Percentiles rank a stretch among this genome's conserved stretches.
Conservation (phyloP, 2,329 filamentous ascomycete genomes). For the Penicillium sp. region DNA sequence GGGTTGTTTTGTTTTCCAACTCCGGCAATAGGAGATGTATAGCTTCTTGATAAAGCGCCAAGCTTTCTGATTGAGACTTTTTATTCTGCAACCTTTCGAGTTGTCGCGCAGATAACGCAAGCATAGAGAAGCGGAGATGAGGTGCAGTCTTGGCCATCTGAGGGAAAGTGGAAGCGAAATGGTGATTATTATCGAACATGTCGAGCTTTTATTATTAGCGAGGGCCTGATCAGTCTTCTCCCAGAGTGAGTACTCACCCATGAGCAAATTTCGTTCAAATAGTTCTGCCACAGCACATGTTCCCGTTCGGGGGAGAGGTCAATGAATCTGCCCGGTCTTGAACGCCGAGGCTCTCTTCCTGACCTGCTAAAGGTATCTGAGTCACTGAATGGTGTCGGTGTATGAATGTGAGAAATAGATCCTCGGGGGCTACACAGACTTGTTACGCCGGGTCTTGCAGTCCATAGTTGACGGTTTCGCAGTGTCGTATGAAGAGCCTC, state of each 20-base stretch:
- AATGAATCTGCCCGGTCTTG: slow-evolving; percentile 21
- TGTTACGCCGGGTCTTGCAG: slow-evolving; percentile 43
- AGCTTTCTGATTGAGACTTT: slow-evolving; percentile 45
- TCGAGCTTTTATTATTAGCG: slow-evolving; percentile 43
- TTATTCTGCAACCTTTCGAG: slow-evolving; percentile 48
- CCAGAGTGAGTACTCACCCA: slow-evolving; percentile 22
- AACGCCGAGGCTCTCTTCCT: slow-evolving; percentile 7
- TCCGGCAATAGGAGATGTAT: slow-evolving; percentile 52
- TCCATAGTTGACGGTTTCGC: slow-evolving; percentile 48
- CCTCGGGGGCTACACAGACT: slow-evolving; percentile 31
- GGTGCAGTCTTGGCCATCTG: slow-evolving; percentile 47
- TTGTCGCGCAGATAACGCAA: slow-evolving; percentile 55
- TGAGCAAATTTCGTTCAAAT: slow-evolving; percentile 31
- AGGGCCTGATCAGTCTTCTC: background rate
- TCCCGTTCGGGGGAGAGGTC: slow-evolving; percentile 32
- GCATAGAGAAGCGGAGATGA: slow-evolving; percentile 51
- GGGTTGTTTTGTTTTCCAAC: slow-evolving; percentile 48
- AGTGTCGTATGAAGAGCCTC: slow-evolving; percentile 50
- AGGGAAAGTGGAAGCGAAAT: slow-evolving; percentile 52
- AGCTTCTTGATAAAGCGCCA: slow-evolving; percentile 54
- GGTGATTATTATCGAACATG: slow-evolving; percentile 53
- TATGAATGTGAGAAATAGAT: slow-evolving; percentile 9
- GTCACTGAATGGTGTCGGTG: slow-evolving; percentile 12
- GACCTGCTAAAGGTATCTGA: slow-evolving; percentile 1
- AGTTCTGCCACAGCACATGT: slow-evolving; percentile 34